Evolutionary conservation across 352 stramenopile genomes (phyloP), one percentile per base, ranked within the genome.

Genomic region (Albugo laibachii): DNA sequence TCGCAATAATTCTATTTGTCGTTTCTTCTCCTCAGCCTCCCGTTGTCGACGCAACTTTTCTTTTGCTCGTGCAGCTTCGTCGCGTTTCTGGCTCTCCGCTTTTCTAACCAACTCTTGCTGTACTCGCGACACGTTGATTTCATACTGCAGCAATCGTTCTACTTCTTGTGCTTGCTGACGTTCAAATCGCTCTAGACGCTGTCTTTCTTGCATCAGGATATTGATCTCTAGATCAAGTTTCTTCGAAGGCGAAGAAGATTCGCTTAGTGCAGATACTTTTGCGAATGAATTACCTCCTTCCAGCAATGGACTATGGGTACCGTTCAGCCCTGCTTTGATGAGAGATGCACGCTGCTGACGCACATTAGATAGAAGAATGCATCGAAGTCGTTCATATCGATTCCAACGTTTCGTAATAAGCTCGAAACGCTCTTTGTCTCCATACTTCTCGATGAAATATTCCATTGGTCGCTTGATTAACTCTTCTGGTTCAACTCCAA

Each of bases 401-500:
- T 59, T 59, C 5, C 63, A 71, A 36, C 73, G 65, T 50, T 86
- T 84, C 5, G 56, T 53, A 4, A 62, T 60, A 20, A 89, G 54
- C 16, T 48, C 46, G 0, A 42, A 55, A 34, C 69, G 59, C 15
- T 80, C 58, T 1, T 35, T 43, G 13, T 38, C 48, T 15, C 39
- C 24, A 40, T 50, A 48, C 35, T 56, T 52, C 2, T 49, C 47
- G n/a, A 70, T 49, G 51, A 89, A 89, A 42, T 66, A 80, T 37
- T 72, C 62, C 13, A 75, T 41, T 19, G 73, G 53, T 21, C 68
- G 63, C 36, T 61, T 62, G 19, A 86, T 43, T 8, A 89, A 62
- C 27, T 86, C 71, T 1, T 76, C 56, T 0, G 69, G 65, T 35
- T 83, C 72, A 3, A 89, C 48, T 36, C 76, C 76, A 0, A 86